These are phyloP conservation scores for Suillus fuscotomentosus DNA, from an alignment of 768 basidiomycete genomes.

Conservation along the genomic window DNA sequence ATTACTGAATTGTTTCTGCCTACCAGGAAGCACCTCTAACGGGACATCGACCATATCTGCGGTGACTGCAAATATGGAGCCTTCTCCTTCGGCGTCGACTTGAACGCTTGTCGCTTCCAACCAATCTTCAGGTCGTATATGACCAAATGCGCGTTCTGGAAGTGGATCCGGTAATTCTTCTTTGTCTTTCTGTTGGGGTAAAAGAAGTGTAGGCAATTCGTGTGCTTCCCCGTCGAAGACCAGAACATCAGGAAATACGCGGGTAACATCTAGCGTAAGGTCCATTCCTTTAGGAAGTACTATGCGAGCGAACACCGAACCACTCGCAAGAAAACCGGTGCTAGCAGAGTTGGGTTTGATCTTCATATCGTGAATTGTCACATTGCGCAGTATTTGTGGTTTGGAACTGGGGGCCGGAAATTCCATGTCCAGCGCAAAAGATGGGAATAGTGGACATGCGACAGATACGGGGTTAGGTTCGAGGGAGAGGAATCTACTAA, in stretches of 20 bases:
- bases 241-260: constrained; percentile 72
- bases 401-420: constrained; percentile 69
- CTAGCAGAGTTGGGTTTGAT: constrained; percentile 45
- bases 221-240: constrained; percentile 74
- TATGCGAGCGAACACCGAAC: constrained; percentile 60
- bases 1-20: constrained; percentile 70
- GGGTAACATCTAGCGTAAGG: constrained; percentile 58
- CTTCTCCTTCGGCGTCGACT: constrained; percentile 44
- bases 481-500: constrained; percentile 63
- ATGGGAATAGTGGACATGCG: constrained; percentile 53
- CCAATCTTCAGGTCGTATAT: constrained; percentile 73
- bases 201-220: constrained; percentile 15
- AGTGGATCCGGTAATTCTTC: constrained; percentile 61
- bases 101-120: constrained; percentile 44
- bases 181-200: constrained; percentile 33
- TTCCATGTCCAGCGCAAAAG: constrained; percentile 40
- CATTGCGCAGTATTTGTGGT: constrained; percentile 65
- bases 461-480: constrained; percentile 57
- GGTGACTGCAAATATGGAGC: constrained; percentile 54
- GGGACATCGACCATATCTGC: constrained; percentile 75
- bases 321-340: constrained; percentile 60
- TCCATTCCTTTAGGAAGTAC: constrained; percentile 72
- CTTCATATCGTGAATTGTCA: constrained; percentile 77
- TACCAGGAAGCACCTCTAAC: constrained; percentile 73
- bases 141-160: constrained; percentile 73